Percentiles rank a stretch among this genome's conserved stretches.
Conservation (phyloP, 805 yeast species). For the Tetrapisispora pingtungensis region DNA sequence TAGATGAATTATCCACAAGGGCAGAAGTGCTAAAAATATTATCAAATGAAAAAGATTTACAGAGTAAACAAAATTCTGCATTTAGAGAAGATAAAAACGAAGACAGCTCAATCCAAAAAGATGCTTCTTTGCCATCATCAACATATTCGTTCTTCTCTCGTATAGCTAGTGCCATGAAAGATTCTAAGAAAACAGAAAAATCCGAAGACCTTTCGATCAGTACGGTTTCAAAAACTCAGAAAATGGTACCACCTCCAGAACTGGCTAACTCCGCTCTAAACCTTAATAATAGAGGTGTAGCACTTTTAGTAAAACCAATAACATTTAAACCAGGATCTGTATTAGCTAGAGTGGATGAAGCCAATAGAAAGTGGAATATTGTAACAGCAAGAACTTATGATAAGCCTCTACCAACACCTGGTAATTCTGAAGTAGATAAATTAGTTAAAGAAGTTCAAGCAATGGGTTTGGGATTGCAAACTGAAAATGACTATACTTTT, state of each 20-base stretch:
- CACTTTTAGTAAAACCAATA: conserved; percentile 6
- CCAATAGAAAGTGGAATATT: conserved; percentile 19
- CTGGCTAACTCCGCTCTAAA: conserved; percentile 8
- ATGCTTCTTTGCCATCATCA: background rate
- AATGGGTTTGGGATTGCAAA: conserved; percentile 1
- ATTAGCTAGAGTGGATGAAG: conserved; percentile 11
- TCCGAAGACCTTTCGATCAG: background rate
- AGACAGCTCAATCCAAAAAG: too few species aligned
- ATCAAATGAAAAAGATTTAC: background rate
- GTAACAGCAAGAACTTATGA: conserved; percentile 13
- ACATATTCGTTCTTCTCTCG: background rate
- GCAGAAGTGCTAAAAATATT: background rate
- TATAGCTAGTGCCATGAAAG: background rate
- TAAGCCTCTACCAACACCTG: conserved; percentile 16
- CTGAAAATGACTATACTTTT: background rate
- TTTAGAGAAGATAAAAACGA: background rate
- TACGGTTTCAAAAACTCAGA: background rate
- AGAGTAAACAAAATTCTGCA: background rate
- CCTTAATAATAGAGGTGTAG: background rate
- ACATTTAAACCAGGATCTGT: conserved; percentile 7
- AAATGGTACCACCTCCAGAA: conserved; percentile 6
- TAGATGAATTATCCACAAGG: conserved; percentile 10
- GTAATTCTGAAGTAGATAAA: background rate
- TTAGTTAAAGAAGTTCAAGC: background rate
- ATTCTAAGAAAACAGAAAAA: background rate